Evolutionary conservation across 306 rosid genomes (phyloP), one percentile per base, ranked within the genome.

Genomic region (Urtica urens): DNA sequence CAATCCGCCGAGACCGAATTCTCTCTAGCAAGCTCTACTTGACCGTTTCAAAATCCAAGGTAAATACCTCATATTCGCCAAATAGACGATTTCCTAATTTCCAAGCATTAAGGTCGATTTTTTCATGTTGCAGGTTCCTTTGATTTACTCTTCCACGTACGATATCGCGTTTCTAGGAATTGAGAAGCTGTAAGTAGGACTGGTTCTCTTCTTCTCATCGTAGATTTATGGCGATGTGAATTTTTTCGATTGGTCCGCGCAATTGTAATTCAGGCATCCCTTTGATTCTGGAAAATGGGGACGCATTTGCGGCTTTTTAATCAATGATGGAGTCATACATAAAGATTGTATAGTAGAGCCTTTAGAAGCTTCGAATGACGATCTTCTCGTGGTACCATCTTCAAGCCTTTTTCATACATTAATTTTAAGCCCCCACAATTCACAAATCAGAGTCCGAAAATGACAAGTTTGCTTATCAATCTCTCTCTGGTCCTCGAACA

Each of bases 271-370:
- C 19, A 88, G 97, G 86, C 97, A 88, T 62, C 97, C 95, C 2
- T 88, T 88, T 76, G 97, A 88, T 76, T 83, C 95, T 20, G 59
- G 65, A 18, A 83, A 88, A 58, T 88, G 97, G 97, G 93, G 93
- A 49, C 83, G 84, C 2, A 46, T 84, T 26, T 83, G 85, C 57
- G 64, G 65, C 29, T 88, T 78, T 49, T 79, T 88, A 4, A 43
- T 64, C 49, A 69, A 72, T 16, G 72, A 68, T 45, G 78, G 81
- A 50, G 59, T 73, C 65, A 20, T 88, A 31, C 72, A 67, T 24
- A 65, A 57, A 38, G 52, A 57, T 8, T 33, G 73, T 51, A 61
- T 88, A 20, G 76, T 81, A 16, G 80, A 81, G 74, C 96, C 97
- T 70, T 57, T 76, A 13, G 95, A 83, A 78, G 95, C 97, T 74